A percentile compares a stretch with the other conserved stretches of the same genome.
phyloP scores from a whole-genome alignment of 208 protist genomes.

The Endotrypanum monterogeii region DNA sequence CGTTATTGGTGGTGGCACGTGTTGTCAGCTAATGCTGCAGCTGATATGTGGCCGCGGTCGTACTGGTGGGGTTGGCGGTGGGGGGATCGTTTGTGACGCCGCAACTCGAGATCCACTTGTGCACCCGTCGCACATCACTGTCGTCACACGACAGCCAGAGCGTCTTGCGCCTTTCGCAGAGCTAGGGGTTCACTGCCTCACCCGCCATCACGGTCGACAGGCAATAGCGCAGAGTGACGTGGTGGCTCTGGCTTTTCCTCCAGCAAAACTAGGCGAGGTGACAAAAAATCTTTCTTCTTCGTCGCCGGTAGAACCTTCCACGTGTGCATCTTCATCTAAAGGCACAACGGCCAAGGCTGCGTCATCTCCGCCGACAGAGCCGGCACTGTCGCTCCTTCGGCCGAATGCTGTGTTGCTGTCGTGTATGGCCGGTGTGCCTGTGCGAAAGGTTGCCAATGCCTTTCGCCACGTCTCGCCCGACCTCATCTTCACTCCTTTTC shows the following conservation, averaged over 20 bases:
- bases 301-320: neutral
- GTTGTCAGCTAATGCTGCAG: conserved; percentile 35
- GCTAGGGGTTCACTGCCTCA: conserved; percentile 58
- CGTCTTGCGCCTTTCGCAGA: conserved; percentile 41
- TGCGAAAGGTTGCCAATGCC: conserved; percentile 54
- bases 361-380: neutral
- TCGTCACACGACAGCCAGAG: conserved; percentile 72
- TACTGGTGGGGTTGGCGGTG: conserved; percentile 1
- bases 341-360: neutral
- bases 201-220: conserved; percentile 41
- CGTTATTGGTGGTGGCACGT: conserved; percentile 67
- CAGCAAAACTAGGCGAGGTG: conserved; percentile 61
- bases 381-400: conserved; percentile 9
- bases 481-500: conserved; percentile 1
- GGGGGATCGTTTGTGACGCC: neutral
- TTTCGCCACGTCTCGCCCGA: conserved; percentile 38
- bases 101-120: conserved; percentile 29
- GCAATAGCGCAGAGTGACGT: conserved; percentile 51
- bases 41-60: conserved; percentile 3
- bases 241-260: conserved; percentile 67
- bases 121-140: conserved; percentile 75
- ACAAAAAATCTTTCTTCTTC: conserved; percentile 38
- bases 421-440: conserved; percentile 51
- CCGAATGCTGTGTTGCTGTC: conserved; percentile 62
- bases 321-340: neutral